Base-by-base conservation (phyloP, 345 rosid genomes). In the Salix purpurea region DNA sequence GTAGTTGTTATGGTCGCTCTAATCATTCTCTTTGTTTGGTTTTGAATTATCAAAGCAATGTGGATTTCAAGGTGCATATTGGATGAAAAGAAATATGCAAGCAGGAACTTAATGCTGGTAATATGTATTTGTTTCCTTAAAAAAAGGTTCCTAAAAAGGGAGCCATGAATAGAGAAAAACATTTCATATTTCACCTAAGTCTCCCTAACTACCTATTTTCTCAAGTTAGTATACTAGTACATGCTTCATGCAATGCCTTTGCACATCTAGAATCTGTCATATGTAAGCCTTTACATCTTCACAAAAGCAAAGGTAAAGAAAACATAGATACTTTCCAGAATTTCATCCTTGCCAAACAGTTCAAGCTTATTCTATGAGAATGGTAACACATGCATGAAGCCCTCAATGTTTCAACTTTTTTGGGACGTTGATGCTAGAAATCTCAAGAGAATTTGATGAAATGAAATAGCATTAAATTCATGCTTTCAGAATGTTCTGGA, bases 331-430 rank as follows among this genome's bases (percentile, higher is more conserved):
- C 62, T 65, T 19, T 11, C n/a, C 30, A 1, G 24, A 30, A 67
- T 10, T 48, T 74, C 37, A 74, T 74, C 39, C 7, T 46, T 48
- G 54, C n/a, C 65, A n/a, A 19, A 13, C 12, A 58, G 36, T 48
- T 50, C 37, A 23, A 75, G 36, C 26, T 6, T 26, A 19, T 74
- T 15, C n/a, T 5, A 66, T 74, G 14, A 30, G 64, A 50, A 19
- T 26, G 30, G 77, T 19, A 64, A 34, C 65, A 72, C 70, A 48
- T 65, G 48, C 26, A n/a, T 48, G 65, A 40, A 24, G 78, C 32
- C 14, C 7, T 46, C 12, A 23, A 36, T 56, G 15, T 23, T 18
- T 68, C 34, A 30, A 50, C 24, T 15, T 70, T 70, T 46, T 18
- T 13, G 1, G 50, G 2, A 39, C 24, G 18, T 58, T 23, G 64